phyloP scores from a whole-genome alignment of 2,329 filamentous ascomycete genomes.

The Sporothrix pseudoabietina region DNA sequence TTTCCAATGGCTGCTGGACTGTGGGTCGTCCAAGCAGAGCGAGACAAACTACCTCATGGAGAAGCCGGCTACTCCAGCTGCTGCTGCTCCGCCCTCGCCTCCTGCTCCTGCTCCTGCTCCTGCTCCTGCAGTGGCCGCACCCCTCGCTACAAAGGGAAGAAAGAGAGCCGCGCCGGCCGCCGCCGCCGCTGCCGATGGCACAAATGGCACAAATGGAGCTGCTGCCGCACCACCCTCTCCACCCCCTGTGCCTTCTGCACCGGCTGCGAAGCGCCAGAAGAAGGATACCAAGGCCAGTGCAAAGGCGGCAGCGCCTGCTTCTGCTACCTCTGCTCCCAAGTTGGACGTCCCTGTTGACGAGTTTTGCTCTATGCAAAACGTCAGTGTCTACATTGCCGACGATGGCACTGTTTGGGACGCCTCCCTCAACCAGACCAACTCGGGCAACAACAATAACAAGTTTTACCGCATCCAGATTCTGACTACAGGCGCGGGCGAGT shows the following conservation, averaged over 20 bases:
- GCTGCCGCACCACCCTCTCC: not conserved
- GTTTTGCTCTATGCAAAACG: constrained; percentile 43
- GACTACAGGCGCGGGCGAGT: constrained; percentile 46
- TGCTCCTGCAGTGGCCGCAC: not conserved
- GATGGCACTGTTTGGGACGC: constrained; percentile 74
- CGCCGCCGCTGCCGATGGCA: not conserved
- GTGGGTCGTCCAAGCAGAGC: constrained; percentile 46
- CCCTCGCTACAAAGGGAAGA: not conserved
- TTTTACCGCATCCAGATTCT: constrained; percentile 75
- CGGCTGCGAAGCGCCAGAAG: constrained; percentile 21
- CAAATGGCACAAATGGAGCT: not conserved
- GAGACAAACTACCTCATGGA: constrained; percentile 38
- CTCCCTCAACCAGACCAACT: constrained; percentile 75
- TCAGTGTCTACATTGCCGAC: constrained; percentile 66
- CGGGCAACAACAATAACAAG: constrained; percentile 75
- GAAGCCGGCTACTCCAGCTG: constrained; percentile 15
- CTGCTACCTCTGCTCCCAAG: constrained; percentile 33
- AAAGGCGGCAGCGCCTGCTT: not conserved
- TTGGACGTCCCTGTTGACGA: constrained; percentile 56
- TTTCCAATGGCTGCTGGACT: constrained; percentile 65
- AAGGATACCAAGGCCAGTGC: not conserved
- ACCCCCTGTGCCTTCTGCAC: constrained; percentile 28
- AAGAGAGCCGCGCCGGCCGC: constrained; percentile 20
- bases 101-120: not conserved
- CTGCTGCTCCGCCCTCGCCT: constrained; percentile 18